These are phyloP conservation scores for Leishmania gerbilli DNA, from an alignment of 208 protist species.

Conservation along the genomic window DNA sequence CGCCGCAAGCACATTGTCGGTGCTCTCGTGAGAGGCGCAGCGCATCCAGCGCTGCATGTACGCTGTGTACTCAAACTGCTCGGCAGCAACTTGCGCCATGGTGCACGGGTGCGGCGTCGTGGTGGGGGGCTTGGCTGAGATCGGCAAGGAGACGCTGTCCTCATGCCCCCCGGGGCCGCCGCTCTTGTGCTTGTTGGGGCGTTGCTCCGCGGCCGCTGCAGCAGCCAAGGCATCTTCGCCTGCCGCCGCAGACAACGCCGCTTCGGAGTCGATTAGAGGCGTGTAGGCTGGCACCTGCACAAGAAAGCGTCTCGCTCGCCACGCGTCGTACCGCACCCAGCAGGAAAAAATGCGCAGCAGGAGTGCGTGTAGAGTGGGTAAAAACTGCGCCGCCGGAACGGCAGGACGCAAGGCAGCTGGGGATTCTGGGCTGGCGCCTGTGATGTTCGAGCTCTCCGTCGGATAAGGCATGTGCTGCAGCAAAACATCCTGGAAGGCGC, in stretches of 20 bases:
- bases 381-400: conserved; percentile 29
- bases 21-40: neutral
- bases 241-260: conserved; percentile 3
- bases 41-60: conserved; percentile 22
- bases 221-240: conserved; percentile 4
- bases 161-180: neutral
- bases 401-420: conserved; percentile 14
- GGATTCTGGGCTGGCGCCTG: neutral
- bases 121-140: neutral
- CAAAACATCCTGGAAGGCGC: conserved; percentile 23
- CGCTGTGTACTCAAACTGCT: conserved; percentile 31
- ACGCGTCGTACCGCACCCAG: conserved; percentile 36
- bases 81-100: conserved; percentile 44
- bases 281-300: conserved; percentile 49
- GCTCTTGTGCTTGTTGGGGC: conserved; percentile 20
- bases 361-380: conserved; percentile 21
- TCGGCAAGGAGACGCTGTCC: neutral
- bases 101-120: conserved; percentile 12
- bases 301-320: conserved; percentile 15
- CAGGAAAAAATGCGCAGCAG: conserved; percentile 32
- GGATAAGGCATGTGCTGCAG: conserved; percentile 29
- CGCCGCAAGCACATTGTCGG: neutral
- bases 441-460: conserved; percentile 3
- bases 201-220: conserved; percentile 1
- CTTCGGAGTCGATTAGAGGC: conserved; percentile 35